Base-by-base conservation (phyloP, 371 early-diverging fungal species). In the Circinella minor region DNA sequence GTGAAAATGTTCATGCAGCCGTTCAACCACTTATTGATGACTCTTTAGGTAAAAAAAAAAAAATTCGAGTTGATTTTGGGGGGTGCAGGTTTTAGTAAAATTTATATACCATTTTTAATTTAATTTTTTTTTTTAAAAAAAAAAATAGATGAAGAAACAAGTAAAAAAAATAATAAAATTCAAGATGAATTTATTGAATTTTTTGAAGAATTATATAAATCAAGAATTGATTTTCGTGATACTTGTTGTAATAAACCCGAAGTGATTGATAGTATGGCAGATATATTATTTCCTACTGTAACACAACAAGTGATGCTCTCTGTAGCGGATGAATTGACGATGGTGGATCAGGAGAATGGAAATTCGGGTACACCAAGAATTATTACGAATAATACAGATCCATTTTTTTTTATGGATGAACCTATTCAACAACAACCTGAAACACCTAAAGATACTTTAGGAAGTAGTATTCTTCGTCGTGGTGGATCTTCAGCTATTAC, bases 221-320 rank as follows among this genome's bases (percentile, higher is more conserved):
- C 67, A 36, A 78, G 85, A 15, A 81, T 84, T n/a, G 81, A 84
- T 13, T 87, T 92, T 66, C 85, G 80, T 60, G 89, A 89, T 6
- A 75, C 81, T 0, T 87, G 87, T 59, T 76, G 75, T 54, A 81
- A 43, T 11, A 43, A 81, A 3, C 82, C 77, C n/a, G 93, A 92
- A 27, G 75, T 81, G 9, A 72, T 90, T 36, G 92, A 90, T 63
- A 80, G 77, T 13, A 68, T 91, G 36, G 77, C 89, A 14, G 76
- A 74, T 10, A 80, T 86, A 9, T 57, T 90, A 6, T 91, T 88
- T 65, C 83, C 85, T 9, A 78, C 87, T 8, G 77, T 90, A 3
- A 88, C 60, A 18, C 70, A 37, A 14, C 5, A 15, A 13, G 60
- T 20, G 0, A 20, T 36, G 7, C n/a, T 67, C 9, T 54, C 36